Conservation (phyloP, 441 rosid genomes). For the Francoa sonchifolia region DNA sequence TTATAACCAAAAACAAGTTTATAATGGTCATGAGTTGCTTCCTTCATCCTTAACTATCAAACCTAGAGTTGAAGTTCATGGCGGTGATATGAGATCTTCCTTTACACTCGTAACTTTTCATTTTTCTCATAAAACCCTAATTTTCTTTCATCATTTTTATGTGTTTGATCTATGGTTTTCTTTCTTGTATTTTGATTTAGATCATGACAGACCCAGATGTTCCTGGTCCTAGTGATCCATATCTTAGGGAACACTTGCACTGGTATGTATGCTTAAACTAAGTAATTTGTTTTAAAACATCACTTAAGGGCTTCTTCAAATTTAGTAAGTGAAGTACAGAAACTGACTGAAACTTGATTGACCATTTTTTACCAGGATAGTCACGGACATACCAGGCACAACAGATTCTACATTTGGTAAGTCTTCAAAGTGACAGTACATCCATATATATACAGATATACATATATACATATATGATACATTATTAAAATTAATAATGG, state of each 20-base stretch:
- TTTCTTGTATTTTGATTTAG: conserved; percentile 16
- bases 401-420: conserved; percentile 84
- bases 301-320: neutral
- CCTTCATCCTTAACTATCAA: conserved; percentile 62
- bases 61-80: conserved; percentile 79
- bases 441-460: no score
- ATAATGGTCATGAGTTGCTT: conserved; percentile 75
- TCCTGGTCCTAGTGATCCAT: conserved; percentile 98
- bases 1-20: conserved; percentile 61
- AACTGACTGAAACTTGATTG: conserved; percentile 11
- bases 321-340: no score
- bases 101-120: conserved; percentile 68
- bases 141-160: neutral
- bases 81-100: conserved; percentile 81
- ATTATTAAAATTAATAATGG: no score
- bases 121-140: neutral
- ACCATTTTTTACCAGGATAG: conserved; percentile 40
- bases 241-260: conserved; percentile 80
- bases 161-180: no score
- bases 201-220: conserved; percentile 97
- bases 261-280: conserved; percentile 29
- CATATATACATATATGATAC: no score
- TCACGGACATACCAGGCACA: conserved; percentile 89
- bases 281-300: neutral
- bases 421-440: no score